phyloP scores from a whole-genome alignment of 2,329 filamentous ascomycete genomes.

The Colletotrichum tamarilloi region DNA sequence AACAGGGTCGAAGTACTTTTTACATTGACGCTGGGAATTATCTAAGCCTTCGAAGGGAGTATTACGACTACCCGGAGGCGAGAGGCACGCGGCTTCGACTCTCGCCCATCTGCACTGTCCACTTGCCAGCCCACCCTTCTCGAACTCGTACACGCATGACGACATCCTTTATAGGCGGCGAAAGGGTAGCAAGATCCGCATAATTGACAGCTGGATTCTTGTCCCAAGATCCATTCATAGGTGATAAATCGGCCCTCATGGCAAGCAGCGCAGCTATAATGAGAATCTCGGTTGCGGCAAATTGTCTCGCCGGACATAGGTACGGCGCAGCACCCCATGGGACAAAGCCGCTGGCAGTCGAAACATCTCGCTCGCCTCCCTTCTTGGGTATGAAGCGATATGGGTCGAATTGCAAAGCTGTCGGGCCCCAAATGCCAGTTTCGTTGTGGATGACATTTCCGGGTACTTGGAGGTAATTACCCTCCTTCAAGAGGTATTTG shows the following conservation, averaged over 20 bases:
- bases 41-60: too few relatives aligned
- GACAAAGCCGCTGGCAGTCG: conserved; percentile 22
- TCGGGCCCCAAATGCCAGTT: conserved; percentile 44
- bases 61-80: conserved; percentile 36
- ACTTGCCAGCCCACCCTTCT: conserved; percentile 22
- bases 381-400: conserved; percentile 36
- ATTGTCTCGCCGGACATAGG: conserved; percentile 44
- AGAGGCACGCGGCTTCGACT: conserved; percentile 40
- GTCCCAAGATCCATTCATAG: conserved; percentile 1
- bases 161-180: conserved; percentile 7
- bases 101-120: conserved; percentile 40
- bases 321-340: conserved; percentile 44
- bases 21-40: accelerated
- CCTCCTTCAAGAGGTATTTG: conserved; percentile 50
- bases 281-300: conserved; percentile 42
- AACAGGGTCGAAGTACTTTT: too few relatives aligned
- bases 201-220: conserved; percentile 12
- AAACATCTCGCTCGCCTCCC: not conserved
- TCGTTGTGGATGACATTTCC: conserved; percentile 39
- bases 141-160: not conserved
- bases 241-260: conserved; percentile 30
- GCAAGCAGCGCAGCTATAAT: conserved; percentile 37
- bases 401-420: conserved; percentile 38
- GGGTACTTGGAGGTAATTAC: conserved; percentile 49
- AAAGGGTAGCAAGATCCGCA: conserved; percentile 12